Conservation (phyloP, 768 basidiomycete species). For the Boletus speciosus region DNA sequence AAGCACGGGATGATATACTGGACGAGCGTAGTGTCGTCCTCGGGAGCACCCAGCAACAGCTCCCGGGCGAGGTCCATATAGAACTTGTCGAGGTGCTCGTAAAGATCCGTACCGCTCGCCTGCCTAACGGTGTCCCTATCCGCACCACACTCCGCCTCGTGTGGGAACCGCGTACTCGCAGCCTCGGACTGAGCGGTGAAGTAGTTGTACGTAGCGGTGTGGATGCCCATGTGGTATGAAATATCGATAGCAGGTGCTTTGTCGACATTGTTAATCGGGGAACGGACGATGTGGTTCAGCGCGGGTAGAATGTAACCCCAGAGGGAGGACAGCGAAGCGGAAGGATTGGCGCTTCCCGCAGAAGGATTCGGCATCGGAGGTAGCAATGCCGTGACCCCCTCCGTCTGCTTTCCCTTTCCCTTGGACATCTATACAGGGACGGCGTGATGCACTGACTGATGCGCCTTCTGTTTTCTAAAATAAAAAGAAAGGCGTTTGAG, state of each 20-base stretch:
- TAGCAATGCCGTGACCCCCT: constrained; percentile 16
- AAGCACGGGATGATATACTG: constrained; percentile 71
- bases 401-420: constrained; percentile 30
- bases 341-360: constrained; percentile 67
- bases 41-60: constrained; percentile 57
- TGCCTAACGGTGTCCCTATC: constrained; percentile 29
- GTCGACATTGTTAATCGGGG: constrained; percentile 53
- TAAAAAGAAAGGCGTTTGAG: background rate
- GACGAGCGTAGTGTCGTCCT: constrained; percentile 63
- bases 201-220: constrained; percentile 83
- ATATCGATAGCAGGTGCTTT: constrained; percentile 73
- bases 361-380: constrained; percentile 49
- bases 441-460: background rate
- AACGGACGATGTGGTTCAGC: constrained; percentile 71
- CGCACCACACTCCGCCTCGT: constrained; percentile 10
- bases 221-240: constrained; percentile 70
- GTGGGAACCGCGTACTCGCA: constrained; percentile 25
- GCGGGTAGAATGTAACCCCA: constrained; percentile 78
- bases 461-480: background rate
- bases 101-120: constrained; percentile 63
- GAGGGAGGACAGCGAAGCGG: constrained; percentile 65
- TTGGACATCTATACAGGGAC: constrained; percentile 25
- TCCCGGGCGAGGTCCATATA: constrained; percentile 60
- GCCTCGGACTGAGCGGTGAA: constrained; percentile 58
- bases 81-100: constrained; percentile 70